Conservation (phyloP, 2,329 filamentous ascomycete species). For the Annulohypoxylon truncatum region DNA sequence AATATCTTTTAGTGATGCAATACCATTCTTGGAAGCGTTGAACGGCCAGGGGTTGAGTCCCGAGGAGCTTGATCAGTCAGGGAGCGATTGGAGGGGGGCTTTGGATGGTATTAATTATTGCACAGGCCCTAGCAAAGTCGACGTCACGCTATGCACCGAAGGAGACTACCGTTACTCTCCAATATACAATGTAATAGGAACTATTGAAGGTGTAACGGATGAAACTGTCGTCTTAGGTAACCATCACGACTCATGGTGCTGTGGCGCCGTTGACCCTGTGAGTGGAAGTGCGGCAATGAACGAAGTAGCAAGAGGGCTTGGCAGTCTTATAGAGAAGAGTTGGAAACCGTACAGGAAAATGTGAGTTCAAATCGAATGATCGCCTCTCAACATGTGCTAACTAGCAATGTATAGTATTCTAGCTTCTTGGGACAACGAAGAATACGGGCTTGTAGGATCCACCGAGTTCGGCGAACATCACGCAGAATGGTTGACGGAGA, state of each 20-base stretch:
- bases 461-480: constrained; percentile 84
- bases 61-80: constrained; percentile 8
- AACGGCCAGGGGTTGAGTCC: constrained; percentile 71
- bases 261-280: constrained; percentile 78
- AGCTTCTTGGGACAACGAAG: constrained; percentile 71
- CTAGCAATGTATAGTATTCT: constrained; percentile 65
- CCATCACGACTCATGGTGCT: constrained; percentile 80
- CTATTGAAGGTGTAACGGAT: constrained; percentile 76
- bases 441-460: constrained; percentile 77
- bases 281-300: constrained; percentile 76
- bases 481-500: constrained; percentile 71
- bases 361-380: constrained; percentile 3
- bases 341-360: constrained; percentile 68
- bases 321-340: constrained; percentile 69
- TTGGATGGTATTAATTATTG: constrained; percentile 31
- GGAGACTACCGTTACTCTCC: constrained; percentile 32
- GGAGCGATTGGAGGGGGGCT: constrained; percentile 29
- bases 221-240: constrained; percentile 78
- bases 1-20: constrained; percentile 75
- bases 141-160: constrained; percentile 69
- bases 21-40: constrained; percentile 74
- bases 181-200: constrained; percentile 71
- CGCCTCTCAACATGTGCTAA: neutral
- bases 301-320: constrained; percentile 75
- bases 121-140: constrained; percentile 43